Base-by-base conservation (phyloP, 345 rosid species). In the Sisymbrium altissimum region DNA sequence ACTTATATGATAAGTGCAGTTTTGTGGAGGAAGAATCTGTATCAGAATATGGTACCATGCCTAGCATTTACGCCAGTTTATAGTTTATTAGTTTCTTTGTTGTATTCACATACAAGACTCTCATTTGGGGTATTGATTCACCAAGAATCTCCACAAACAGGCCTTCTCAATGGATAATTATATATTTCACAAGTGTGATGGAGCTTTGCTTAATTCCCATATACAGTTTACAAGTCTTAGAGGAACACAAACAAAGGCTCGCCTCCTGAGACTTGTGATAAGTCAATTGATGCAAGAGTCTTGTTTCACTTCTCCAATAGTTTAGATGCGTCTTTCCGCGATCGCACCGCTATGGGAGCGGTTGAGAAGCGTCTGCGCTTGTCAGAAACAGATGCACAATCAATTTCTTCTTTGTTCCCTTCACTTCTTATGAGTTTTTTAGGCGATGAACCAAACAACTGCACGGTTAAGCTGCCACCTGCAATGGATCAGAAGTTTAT, bases 41-140 rank as follows among this genome's bases (percentile, higher is more conserved):
- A 54, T 45, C 4, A 14, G 66, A 39, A 60, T 60, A 60, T n/a
- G 50, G 62, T 67, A 69, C 76, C 64, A 54, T 73, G 77, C 70
- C 46, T 64, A 73, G 46, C 25, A 64, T 64, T 73, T 12, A 64
- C 45, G 64, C 46, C 2, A 33, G n/a, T 11, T 18, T 50, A 62
- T 40, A 49, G 1, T 49, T 7, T 17, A 62, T 23, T 48, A 13
- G 10, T 7, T 70, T 70, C 27, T 59, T 45, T 70, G 39, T 35
- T 49, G 41, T 61, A n/a, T 15, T 71, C 52, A 38, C 60, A 13
- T 12, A 48, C 50, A 48, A 60, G 50, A 48, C 30, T 61, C 50
- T 59, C 48, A 4, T 46, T 36, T 70, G 52, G 35, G 19, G 66
- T 21, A 33, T 21, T 21, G 73, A 44, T 56, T 56, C 74, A 45